These are phyloP conservation scores for Trichoderma brevicompactum DNA, from an alignment of 2,329 filamentous ascomycete species.

Conservation along the genomic window DNA sequence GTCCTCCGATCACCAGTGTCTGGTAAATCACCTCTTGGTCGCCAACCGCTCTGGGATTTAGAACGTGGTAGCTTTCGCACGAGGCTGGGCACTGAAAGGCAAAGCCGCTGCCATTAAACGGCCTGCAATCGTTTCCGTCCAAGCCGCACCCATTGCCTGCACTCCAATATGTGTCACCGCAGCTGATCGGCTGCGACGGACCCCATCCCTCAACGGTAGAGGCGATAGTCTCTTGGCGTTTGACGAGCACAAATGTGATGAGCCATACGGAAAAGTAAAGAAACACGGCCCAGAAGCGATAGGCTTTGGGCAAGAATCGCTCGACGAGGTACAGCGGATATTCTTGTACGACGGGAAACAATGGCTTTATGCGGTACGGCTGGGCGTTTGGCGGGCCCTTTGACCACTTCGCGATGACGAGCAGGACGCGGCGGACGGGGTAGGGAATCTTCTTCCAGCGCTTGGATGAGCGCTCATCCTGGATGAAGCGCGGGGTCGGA, in stretches of 20 bases:
- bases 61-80: slow-evolving; percentile 66
- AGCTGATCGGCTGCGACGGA: slow-evolving; percentile 66
- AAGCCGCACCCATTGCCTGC: slow-evolving; percentile 73
- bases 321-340: slow-evolving; percentile 68
- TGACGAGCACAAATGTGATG: slow-evolving; percentile 68
- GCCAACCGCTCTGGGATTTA: slow-evolving; percentile 77
- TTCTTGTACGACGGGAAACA: slow-evolving; percentile 70
- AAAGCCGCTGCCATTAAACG: slow-evolving; percentile 71
- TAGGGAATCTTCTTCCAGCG: slow-evolving; percentile 64
- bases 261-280: slow-evolving; percentile 70
- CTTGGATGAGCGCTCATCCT: slow-evolving; percentile 55
- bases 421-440: slow-evolving; percentile 53
- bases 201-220: slow-evolving; percentile 71
- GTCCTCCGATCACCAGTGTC: slow-evolving; percentile 71
- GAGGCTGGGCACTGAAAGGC: slow-evolving; percentile 76
- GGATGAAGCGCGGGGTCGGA: slow-evolving; percentile 64
- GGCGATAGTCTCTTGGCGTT: slow-evolving; percentile 63
- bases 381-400: slow-evolving; percentile 60
- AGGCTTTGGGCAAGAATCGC: slow-evolving; percentile 61
- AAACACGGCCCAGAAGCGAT: slow-evolving; percentile 62
- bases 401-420: slow-evolving; percentile 54
- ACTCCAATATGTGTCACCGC: slow-evolving; percentile 71
- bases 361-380: slow-evolving; percentile 54
- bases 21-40: slow-evolving; percentile 67
- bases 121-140: slow-evolving; percentile 74